phyloP scores from a whole-genome alignment of 2,329 filamentous ascomycete species.

The Trichoderma brevicompactum region DNA sequence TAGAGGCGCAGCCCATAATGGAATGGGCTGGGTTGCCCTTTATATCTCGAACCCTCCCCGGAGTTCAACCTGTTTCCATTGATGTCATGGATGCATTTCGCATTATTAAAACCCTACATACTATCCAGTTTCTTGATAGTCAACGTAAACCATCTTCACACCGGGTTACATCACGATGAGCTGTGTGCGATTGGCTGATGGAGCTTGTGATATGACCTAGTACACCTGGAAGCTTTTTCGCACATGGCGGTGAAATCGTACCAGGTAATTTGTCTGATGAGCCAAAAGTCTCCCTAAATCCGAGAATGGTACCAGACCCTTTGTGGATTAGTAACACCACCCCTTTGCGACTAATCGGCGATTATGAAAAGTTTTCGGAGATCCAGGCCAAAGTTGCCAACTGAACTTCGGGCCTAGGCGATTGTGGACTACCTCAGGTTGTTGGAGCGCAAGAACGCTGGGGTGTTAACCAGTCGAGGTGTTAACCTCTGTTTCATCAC shows the following conservation, averaged over 20 bases:
- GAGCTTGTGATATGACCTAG: neutral
- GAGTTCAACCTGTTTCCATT: neutral
- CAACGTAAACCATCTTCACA: neutral
- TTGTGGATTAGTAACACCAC: neutral
- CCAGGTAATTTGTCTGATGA: neutral
- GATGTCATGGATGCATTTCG: neutral
- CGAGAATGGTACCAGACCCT: neutral
- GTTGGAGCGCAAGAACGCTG: too few relatives aligned
- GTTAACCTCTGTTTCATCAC: too few relatives aligned
- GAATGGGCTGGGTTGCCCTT: neutral
- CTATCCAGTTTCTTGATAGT: too few relatives aligned
- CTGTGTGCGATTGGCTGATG: neutral
- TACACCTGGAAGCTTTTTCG: too few relatives aligned
- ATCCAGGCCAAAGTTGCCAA: neutral
- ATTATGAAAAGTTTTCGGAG: slow-evolving; percentile 12
- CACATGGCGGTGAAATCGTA: too few relatives aligned
- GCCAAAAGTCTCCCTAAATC: neutral
- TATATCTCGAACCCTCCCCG: neutral
- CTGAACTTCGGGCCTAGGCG: neutral
- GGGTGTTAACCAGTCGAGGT: too few relatives aligned
- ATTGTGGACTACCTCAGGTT: too few relatives aligned
- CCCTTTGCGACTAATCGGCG: neutral
- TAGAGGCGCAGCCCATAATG: neutral
- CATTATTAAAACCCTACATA: neutral
- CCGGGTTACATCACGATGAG: neutral